phyloP scores from a whole-genome alignment of 2,329 filamentous ascomycete genomes.

The Pseudocercospora fuligena region DNA sequence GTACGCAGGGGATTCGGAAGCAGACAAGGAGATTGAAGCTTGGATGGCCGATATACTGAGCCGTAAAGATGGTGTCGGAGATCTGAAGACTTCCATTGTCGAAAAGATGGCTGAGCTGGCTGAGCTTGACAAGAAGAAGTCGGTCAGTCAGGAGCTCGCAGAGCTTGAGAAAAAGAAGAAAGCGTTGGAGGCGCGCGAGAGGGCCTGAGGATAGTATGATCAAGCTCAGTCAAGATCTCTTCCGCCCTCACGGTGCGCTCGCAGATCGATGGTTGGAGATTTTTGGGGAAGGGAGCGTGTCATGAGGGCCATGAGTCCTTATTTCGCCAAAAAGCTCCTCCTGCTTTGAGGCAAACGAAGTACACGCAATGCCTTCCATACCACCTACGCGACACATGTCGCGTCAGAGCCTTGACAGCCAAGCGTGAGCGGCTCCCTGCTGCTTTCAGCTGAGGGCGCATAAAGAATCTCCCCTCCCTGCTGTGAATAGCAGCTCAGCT shows the following conservation, averaged over 20 bases:
- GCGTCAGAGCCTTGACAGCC: not conserved
- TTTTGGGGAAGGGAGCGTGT: not conserved
- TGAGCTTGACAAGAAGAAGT: slow-evolving; percentile 33
- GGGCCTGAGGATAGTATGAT: not conserved
- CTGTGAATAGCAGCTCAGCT: not conserved
- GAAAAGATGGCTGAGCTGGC: slow-evolving; percentile 39
- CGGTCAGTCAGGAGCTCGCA: slow-evolving; percentile 14
- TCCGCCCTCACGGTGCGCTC: not conserved
- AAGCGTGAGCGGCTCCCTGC: not conserved
- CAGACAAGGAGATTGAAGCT: slow-evolving; percentile 59
- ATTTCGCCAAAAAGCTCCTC: not conserved
- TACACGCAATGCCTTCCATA: not conserved
- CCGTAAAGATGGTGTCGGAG: slow-evolving; percentile 50
- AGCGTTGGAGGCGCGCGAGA: slow-evolving; percentile 40
- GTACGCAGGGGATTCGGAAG: slow-evolving; percentile 57
- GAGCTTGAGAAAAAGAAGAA: slow-evolving; percentile 26
- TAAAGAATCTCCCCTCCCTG: not conserved
- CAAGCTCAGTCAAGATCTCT: not conserved
- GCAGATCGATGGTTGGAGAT: not conserved
- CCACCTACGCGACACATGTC: not conserved
- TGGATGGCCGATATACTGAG: slow-evolving; percentile 57
- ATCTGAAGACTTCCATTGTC: slow-evolving; percentile 35
- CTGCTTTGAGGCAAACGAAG: not conserved
- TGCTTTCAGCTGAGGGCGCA: not conserved
- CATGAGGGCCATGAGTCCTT: not conserved